Percentiles rank a stretch among this genome's conserved stretches.
Conservation (phyloP, 225 moss, liverwort and hornwort species). For the Thuidium tamariscinum region DNA sequence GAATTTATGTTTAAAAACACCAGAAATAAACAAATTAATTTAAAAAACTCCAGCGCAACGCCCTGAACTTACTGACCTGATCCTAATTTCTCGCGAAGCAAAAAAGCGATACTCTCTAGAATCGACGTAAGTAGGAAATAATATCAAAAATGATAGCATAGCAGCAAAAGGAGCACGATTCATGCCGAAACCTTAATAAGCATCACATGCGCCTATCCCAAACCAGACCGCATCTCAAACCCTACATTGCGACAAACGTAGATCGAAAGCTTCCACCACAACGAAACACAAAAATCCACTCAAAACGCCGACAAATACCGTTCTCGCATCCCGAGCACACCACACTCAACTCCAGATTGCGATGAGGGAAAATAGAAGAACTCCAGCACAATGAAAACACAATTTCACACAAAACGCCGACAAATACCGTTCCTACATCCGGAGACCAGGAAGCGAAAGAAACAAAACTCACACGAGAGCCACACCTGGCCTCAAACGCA, state of each 20-base stretch:
- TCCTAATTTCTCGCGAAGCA: background rate
- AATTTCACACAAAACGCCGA: background rate
- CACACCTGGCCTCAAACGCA: background rate
- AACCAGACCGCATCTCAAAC: background rate
- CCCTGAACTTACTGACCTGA: background rate
- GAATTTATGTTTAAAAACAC: background rate
- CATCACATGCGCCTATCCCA: background rate
- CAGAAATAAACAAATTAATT: background rate
- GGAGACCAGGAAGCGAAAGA: background rate
- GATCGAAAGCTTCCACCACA: background rate
- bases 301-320: background rate
- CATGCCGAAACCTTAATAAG: background rate
- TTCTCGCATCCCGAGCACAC: background rate
- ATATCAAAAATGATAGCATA: background rate
- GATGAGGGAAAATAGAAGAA: background rate
- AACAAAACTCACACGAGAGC: background rate
- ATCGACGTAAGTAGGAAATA: background rate
- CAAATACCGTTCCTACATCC: background rate
- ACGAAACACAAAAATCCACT: background rate
- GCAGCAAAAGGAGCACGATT: background rate
- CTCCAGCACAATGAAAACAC: too few species aligned
- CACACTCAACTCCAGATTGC: background rate
- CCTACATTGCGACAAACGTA: background rate
- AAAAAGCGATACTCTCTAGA: background rate
- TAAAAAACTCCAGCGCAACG: background rate